Conservation (phyloP, 441 rosid species). For the Populus hybrid region DNA sequence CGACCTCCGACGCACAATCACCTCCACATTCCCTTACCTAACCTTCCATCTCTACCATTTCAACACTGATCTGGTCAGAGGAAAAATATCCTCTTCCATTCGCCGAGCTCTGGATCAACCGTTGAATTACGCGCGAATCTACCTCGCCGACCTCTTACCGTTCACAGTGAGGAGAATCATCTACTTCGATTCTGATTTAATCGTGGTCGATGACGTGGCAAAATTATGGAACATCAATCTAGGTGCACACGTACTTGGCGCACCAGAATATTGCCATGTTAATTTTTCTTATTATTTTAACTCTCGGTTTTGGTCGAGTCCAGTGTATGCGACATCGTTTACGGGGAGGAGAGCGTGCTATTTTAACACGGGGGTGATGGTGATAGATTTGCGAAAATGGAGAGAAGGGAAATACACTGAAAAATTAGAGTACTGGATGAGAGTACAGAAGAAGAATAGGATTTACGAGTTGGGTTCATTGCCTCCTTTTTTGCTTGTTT, state of each 20-base stretch:
- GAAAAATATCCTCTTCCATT: conserved; percentile 52
- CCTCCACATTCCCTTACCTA: conserved; percentile 53
- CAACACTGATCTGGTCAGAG: conserved; percentile 46
- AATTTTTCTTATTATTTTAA: conserved; percentile 71
- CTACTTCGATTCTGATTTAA: conserved; percentile 74
- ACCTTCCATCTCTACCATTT: conserved; percentile 48
- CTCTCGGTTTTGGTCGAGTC: conserved; percentile 49
- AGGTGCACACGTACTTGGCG: conserved; percentile 50
- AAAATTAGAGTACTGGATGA: conserved; percentile 71
- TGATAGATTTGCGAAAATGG: conserved; percentile 65
- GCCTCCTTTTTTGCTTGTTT: conserved; percentile 74
- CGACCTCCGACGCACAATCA: conserved; percentile 41
- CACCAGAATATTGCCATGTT: conserved; percentile 79
- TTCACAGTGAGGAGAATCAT: conserved; percentile 48
- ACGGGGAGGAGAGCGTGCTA: conserved; percentile 50
- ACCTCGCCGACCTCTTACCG: conserved; percentile 69
- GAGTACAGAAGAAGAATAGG: conserved; percentile 51
- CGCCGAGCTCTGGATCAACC: conserved; percentile 74
- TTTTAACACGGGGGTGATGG: conserved; percentile 88
- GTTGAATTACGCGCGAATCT: conserved; percentile 70
- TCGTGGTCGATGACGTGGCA: conserved; percentile 70
- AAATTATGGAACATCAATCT: conserved; percentile 55
- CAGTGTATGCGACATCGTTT: conserved; percentile 33
- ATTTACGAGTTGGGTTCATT: conserved; percentile 74
- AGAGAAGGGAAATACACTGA: conserved; percentile 52